phyloP scores from a whole-genome alignment of 805 yeast genomes.

The Tetrapisispora namnaoensis region DNA sequence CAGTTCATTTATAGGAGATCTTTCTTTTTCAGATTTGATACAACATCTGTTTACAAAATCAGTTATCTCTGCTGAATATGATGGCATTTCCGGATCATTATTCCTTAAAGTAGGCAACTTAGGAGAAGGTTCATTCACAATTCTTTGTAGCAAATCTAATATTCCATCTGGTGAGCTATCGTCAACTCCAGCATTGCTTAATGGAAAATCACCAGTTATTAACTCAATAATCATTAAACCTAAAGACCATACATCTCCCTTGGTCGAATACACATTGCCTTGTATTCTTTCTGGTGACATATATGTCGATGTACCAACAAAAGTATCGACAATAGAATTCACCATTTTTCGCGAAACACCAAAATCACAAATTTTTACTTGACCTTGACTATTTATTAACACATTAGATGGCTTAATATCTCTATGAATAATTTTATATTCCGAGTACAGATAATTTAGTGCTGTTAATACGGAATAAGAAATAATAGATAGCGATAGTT shows the following conservation, averaged over 20 bases:
- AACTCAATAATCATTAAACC: constrained; percentile 86
- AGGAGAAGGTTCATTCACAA: constrained; percentile 91
- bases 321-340: constrained; percentile 92
- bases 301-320: constrained; percentile 95
- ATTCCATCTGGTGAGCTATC: constrained; percentile 72
- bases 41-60: constrained; percentile 67
- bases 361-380: constrained; percentile 87
- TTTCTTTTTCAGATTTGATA: constrained; percentile 51
- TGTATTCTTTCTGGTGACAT: constrained; percentile 98
- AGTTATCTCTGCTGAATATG: constrained; percentile 39
- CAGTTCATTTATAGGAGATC: constrained; percentile 70
- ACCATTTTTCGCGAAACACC: constrained; percentile 91
- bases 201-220: constrained; percentile 76
- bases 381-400: constrained; percentile 74
- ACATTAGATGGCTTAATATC: constrained; percentile 96
- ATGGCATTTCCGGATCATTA: constrained; percentile 4
- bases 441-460: constrained; percentile 66
- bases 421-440: constrained; percentile 84
- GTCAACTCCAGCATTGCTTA: constrained; percentile 38
- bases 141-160: constrained; percentile 79
- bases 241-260: constrained; percentile 94
- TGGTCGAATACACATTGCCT: constrained; percentile 88
- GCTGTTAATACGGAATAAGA: constrained; percentile 74
- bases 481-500: constrained; percentile 59
- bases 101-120: constrained; percentile 36